Base-by-base conservation (phyloP, 169 alveolate genomes). In the Eimeria tenella region DNA sequence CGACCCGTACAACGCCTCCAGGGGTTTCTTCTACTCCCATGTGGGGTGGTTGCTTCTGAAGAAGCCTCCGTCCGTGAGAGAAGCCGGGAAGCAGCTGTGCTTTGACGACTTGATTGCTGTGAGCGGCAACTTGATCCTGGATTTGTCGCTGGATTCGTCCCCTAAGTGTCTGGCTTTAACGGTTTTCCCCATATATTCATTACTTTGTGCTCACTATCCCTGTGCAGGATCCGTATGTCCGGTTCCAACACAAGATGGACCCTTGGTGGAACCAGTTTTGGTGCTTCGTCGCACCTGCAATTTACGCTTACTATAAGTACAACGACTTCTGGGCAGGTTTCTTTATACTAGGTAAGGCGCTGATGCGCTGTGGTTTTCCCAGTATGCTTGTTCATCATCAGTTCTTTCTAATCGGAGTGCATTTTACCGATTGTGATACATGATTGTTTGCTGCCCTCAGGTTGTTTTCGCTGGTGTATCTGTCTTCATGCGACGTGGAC, bases 11-110 rank as follows among this genome's bases (percentile, higher is more conserved):
- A 95, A 97, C 89, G 94, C 97, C 23, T 84, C 96, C 60, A 91
- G 96, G 62, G 98, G 98, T 15, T 96, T 97, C 91, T 97, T 96
- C 96, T 97, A 95, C 96, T 94, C 97, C 42, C 98, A 97, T 94
- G 95, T 96, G 89, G 98, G 98, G 68, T 97, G 98, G 98, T 93
- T 97, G 93, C 96, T 97, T 86, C 93, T 95, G 42, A 84, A 93
- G 93, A 95, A 95, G 87, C 95, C 96, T 23, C 93, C 77, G 42
- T 82, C 73, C 52, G 97, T 95, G 25, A 52, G 15, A 19, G 74
- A 63, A 2, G 96, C 95, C 15, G 95, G 95, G 25, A 73, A 60
- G 19, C 94, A 94, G 73, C 15, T 94, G 56, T 87, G 62, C 77
- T 94, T 93, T 93, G 86, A 74, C 70, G 96, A 94, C 81, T 62